Evolutionary conservation across 495 filamentous ascomycete species (phyloP), one percentile per base, ranked within the genome.

Genomic region (Xylaria acuta): DNA sequence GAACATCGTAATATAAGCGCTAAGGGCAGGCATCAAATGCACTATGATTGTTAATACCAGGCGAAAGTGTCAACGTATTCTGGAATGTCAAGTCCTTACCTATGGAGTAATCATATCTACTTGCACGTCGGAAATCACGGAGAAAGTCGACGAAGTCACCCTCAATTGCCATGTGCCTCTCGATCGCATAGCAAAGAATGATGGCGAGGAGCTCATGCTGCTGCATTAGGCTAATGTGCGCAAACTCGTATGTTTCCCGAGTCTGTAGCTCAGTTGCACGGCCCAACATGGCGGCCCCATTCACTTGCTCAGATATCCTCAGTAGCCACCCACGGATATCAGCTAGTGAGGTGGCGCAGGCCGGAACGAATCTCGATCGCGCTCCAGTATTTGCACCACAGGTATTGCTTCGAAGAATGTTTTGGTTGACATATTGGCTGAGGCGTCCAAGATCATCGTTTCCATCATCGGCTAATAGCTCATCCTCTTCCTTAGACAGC

Each of bases 201-300:
- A 91, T 87, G 1, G 90, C 89, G n/a, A 99, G 86, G 9, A 90
- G 88, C 79, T 98, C 95, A 78, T 98, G 97, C 80, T 98, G 95
- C 76, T 92, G 88, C 20, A 88, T 87, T 38, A 98, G 85, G 74
- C 91, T 94, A 30, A 82, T 76, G 43, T 91, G 88, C 75, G 97
- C 90, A 74, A 91, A 88, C 69, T 92, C 90, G 41, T 94, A 85
- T 5, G 89, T 89, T 75, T 97, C 94, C 69, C 87, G 86, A 36
- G 89, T 79, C 64, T 93, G 89, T 11, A 82, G 80, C 75, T 97
- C 94, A 30, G 86, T 84, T 20, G 80, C 80, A 72, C 90, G 85
- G 7, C 91, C 90, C 3, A 97, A 84, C 9, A 97, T 84, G 6
- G 89, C 86, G 8, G 89, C 86, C 49, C 91, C 92, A 47, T 92